These are phyloP conservation scores for Yamagishiella unicocca DNA, from an alignment of 139 green algal genomes.

Conservation along the genomic window DNA sequence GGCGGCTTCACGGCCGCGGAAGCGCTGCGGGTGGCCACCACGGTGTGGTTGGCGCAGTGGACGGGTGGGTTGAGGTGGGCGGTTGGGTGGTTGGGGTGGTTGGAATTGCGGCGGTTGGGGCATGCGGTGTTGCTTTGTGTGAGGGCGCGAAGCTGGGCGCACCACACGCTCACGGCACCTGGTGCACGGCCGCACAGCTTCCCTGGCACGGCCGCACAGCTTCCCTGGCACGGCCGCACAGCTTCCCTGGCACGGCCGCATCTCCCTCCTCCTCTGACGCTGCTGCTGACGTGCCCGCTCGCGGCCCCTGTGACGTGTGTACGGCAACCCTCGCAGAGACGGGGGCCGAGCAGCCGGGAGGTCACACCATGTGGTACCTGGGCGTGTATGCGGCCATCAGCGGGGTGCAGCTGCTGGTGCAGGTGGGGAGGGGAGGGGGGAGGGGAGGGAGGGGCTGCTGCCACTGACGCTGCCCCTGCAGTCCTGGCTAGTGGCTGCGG, in stretches of 20 bases:
- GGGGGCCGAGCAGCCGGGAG: not conserved
- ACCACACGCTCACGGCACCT: too few relatives aligned
- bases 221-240: not conserved
- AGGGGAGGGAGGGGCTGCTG: conserved; percentile 14
- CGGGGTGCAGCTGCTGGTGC: conserved; percentile 55
- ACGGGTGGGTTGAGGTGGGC: conserved; percentile 53
- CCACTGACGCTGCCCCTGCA: too few relatives aligned
- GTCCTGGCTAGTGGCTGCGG: too few relatives aligned
- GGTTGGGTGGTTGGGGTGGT: not conserved
- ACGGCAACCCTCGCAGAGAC: too few relatives aligned
- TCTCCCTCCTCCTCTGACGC: not conserved
- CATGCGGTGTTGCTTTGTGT: too few relatives aligned
- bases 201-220: not conserved
- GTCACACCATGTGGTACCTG: conserved; percentile 66
- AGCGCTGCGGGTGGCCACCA: conserved; percentile 62
- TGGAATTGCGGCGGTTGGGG: not conserved
- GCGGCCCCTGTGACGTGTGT: too few relatives aligned
- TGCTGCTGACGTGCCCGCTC: too few relatives aligned
- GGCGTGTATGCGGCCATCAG: conserved; percentile 72
- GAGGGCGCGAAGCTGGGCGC: too few relatives aligned
- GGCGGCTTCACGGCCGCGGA: conserved; percentile 63
- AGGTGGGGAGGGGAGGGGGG: conserved; percentile 19
- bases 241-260: not conserved
- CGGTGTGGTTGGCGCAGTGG: conserved; percentile 77
- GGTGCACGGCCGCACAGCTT: not conserved